phyloP scores from a whole-genome alignment of 2,329 filamentous ascomycete genomes.

The Sodiomyces alkalinus region DNA sequence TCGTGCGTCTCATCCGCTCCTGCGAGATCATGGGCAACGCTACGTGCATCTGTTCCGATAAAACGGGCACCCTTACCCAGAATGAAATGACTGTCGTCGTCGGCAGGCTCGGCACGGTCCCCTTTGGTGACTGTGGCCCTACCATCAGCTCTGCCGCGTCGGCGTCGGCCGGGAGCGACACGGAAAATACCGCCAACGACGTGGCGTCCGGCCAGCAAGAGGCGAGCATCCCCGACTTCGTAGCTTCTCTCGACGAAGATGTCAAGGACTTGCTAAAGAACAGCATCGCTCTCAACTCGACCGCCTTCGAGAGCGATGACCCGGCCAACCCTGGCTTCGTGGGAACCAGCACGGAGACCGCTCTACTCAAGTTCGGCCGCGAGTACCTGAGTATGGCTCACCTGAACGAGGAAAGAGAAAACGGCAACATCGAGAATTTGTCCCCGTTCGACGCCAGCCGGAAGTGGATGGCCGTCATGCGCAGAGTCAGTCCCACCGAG shows the following conservation, averaged over 20 bases:
- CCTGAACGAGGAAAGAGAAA: slow-evolving; percentile 29
- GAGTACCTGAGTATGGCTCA: slow-evolving; percentile 31
- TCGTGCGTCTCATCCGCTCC: slow-evolving; percentile 42
- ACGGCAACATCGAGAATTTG: slow-evolving; percentile 28
- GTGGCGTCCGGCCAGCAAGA: slow-evolving; percentile 9
- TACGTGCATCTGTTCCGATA: slow-evolving; percentile 49
- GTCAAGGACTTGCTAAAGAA: slow-evolving; percentile 21
- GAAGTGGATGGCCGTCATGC: slow-evolving; percentile 41
- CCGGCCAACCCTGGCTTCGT: slow-evolving; percentile 23
- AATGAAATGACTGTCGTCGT: slow-evolving; percentile 47
- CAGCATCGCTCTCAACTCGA: slow-evolving; percentile 31
- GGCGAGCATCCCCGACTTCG: slow-evolving; percentile 5
- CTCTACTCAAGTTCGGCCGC: slow-evolving; percentile 32
- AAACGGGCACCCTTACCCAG: slow-evolving; percentile 49
- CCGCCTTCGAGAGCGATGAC: slow-evolving; percentile 34
- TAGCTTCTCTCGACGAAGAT: slow-evolving; percentile 14
- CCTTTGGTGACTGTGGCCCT: slow-evolving; percentile 17
- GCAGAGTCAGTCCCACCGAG: slow-evolving; percentile 26
- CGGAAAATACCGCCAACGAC: slow-evolving; percentile 13
- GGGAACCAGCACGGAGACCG: slow-evolving; percentile 40
- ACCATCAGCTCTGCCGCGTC: slow-evolving; percentile 8
- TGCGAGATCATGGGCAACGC: slow-evolving; percentile 52
- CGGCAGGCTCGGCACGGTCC: slow-evolving; percentile 34
- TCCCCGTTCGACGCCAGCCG: slow-evolving; percentile 38
- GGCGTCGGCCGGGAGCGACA: slow-evolving; percentile 3